Evolutionary conservation across 1,139 yeast species (phyloP).

Genomic region (Yamadazyma triangularis): DNA sequence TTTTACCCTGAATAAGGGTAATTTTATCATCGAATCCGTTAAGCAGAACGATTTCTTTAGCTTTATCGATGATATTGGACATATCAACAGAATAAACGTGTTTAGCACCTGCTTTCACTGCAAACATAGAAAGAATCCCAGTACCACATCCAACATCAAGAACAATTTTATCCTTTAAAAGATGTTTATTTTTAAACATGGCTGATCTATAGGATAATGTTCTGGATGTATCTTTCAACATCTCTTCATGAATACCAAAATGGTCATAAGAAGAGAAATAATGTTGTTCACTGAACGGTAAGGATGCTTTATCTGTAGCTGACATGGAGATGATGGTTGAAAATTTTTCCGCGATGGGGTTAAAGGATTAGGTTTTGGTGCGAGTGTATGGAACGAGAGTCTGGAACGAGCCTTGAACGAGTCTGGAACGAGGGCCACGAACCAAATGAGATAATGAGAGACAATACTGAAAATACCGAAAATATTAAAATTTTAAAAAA

Average conservation of each 20-base stretch:
- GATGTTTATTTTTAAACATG: slow-evolving; percentile 82
- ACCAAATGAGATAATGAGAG: no score
- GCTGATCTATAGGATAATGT: slow-evolving; percentile 92
- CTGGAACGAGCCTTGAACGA: no score
- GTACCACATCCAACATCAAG: slow-evolving; percentile 99
- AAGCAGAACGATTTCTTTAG: slow-evolving; percentile 73
- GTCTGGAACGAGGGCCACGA: no score
- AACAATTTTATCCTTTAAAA: slow-evolving; percentile 92
- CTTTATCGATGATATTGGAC: slow-evolving; percentile 95
- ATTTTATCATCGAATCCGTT: slow-evolving; percentile 88
- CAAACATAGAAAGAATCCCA: slow-evolving; percentile 95
- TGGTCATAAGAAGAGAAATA: slow-evolving; percentile 95
- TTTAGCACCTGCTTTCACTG: slow-evolving; percentile 96
- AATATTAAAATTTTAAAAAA: no score
- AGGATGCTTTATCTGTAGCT: slow-evolving; percentile 50
- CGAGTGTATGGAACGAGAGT: no score
- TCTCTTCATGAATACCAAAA: slow-evolving; percentile 97
- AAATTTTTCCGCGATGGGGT: no score
- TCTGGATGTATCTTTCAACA: slow-evolving; percentile 94
- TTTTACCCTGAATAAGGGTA: slow-evolving; percentile 85
- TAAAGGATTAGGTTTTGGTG: no score
- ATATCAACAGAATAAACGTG: slow-evolving; percentile 96
- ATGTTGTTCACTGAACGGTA: slow-evolving; percentile 77
- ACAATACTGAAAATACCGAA: no score
- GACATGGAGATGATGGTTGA: slow-evolving; percentile 16